A percentile compares a stretch with the other conserved stretches of the same genome.
These are phyloP conservation scores for Lasiodiplodia sp. DNA, from an alignment of 2,329 filamentous ascomycete species.

Conservation along the genomic window DNA sequence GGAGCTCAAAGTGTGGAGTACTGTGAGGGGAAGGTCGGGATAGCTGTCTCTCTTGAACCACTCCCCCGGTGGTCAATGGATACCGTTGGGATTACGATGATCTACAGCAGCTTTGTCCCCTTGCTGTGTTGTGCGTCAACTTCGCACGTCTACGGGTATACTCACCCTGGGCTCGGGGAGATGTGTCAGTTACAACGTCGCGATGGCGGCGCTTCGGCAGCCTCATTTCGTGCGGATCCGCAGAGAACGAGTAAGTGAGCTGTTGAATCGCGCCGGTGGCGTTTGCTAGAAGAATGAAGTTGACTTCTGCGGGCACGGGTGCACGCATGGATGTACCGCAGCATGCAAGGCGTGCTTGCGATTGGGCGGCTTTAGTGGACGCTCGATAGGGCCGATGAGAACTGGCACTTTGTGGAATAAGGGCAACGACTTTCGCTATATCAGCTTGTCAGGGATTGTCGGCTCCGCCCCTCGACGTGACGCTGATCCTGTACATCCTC, in stretches of 20 bases:
- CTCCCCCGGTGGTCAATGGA: not conserved
- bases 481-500: too few species aligned
- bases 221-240: slow-evolving; percentile 11
- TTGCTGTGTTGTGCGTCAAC: slow-evolving; percentile 22
- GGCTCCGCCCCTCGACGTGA: not conserved
- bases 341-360: not conserved
- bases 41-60: not conserved
- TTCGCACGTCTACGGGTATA: slow-evolving; percentile 23
- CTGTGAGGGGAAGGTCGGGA: not conserved
- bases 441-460: not conserved
- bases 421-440: not conserved
- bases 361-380: not conserved
- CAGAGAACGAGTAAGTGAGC: not conserved
- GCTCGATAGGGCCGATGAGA: not conserved
- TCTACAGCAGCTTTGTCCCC: slow-evolving; percentile 22
- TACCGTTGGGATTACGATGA: not conserved
- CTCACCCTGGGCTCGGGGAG: slow-evolving; percentile 8
- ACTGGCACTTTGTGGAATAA: not conserved
- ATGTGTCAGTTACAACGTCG: slow-evolving; percentile 5
- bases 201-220: slow-evolving; percentile 8
- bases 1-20: not conserved
- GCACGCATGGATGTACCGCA: not conserved
- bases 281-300: not conserved
- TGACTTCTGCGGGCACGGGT: not conserved
- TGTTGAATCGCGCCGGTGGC: not conserved